A percentile compares a stretch with the other conserved stretches of the same genome.
phyloP scores from a whole-genome alignment of 768 basidiomycete genomes.

The Lactarius deliciosus region DNA sequence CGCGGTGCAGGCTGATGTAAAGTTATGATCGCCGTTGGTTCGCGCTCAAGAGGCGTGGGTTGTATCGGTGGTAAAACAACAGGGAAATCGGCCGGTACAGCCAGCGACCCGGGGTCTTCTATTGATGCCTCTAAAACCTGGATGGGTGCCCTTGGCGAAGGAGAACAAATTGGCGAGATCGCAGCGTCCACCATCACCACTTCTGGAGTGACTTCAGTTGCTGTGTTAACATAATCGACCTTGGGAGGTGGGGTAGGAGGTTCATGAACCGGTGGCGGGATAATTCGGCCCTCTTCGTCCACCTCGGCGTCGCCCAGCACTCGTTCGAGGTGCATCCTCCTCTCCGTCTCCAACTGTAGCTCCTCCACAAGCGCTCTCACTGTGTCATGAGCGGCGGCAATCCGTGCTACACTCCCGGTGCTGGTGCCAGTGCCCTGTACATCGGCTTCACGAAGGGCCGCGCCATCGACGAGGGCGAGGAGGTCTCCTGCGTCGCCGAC shows the following conservation, averaged over 20 bases:
- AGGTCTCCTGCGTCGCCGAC: constrained; percentile 27
- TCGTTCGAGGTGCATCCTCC: constrained; percentile 47
- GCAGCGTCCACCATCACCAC: constrained; percentile 26
- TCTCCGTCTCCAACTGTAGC: constrained; percentile 53
- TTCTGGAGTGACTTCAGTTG: not conserved
- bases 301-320: constrained; percentile 30
- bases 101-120: not conserved
- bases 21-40: not conserved
- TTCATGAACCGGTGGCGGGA: constrained; percentile 9
- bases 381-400: constrained; percentile 49
- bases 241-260: constrained; percentile 7
- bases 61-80: not conserved
- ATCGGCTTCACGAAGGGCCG: constrained; percentile 33
- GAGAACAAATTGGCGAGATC: constrained; percentile 24
- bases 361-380: constrained; percentile 56
- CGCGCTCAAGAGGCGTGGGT: not conserved
- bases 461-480: constrained; percentile 35
- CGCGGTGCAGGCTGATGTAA: constrained; percentile 17
- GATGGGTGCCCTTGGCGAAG: not conserved
- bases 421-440: constrained; percentile 32
- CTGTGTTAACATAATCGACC: not conserved
- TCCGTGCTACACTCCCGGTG: constrained; percentile 52
- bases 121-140: not conserved
- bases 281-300: constrained; percentile 14
- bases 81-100: not conserved